A percentile compares a stretch with the other conserved stretches of the same genome.
Conservation (phyloP, 371 early-diverging fungal species). For the Lichtheimia hyalospora region DNA sequence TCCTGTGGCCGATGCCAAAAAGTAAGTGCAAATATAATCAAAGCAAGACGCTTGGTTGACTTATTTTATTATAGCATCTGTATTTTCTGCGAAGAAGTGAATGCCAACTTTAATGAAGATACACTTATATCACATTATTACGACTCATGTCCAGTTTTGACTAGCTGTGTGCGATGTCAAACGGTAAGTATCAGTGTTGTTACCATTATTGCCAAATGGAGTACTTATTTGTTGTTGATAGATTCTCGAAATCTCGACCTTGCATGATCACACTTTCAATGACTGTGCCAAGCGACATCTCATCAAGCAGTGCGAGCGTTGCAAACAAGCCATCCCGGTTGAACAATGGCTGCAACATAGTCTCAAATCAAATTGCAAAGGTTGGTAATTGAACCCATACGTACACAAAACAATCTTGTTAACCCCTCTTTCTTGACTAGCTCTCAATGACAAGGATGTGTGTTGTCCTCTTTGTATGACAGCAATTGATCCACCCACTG, state of each 20-base stretch:
- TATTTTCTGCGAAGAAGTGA: conserved; percentile 77
- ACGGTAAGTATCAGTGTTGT: conserved; percentile 39
- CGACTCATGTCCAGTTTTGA: conserved; percentile 73
- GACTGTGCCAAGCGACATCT: conserved; percentile 61
- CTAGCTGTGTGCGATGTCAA: conserved; percentile 69
- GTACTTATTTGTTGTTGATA: conserved; percentile 23
- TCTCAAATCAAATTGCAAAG: conserved; percentile 46
- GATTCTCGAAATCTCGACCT: conserved; percentile 74
- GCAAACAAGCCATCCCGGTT: conserved; percentile 62
- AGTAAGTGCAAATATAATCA: neutral
- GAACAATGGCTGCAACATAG: conserved; percentile 62
- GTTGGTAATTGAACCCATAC: conserved; percentile 14
- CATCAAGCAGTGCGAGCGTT: conserved; percentile 64
- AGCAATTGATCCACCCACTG: conserved; percentile 56
- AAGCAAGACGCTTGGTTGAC: too few relatives aligned
- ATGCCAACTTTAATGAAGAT: conserved; percentile 69
- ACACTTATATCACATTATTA: conserved; percentile 77
- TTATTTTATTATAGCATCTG: conserved; percentile 36
- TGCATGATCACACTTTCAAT: conserved; percentile 53
- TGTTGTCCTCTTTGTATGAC: conserved; percentile 70
- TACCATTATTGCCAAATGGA: neutral
- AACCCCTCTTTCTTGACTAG: conserved; percentile 10
- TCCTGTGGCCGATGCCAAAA: neutral
- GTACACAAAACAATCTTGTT: conserved; percentile 11
- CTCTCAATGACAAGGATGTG: conserved; percentile 23